phyloP scores from a whole-genome alignment of 495 filamentous ascomycete genomes.

The Tuber magnatum region DNA sequence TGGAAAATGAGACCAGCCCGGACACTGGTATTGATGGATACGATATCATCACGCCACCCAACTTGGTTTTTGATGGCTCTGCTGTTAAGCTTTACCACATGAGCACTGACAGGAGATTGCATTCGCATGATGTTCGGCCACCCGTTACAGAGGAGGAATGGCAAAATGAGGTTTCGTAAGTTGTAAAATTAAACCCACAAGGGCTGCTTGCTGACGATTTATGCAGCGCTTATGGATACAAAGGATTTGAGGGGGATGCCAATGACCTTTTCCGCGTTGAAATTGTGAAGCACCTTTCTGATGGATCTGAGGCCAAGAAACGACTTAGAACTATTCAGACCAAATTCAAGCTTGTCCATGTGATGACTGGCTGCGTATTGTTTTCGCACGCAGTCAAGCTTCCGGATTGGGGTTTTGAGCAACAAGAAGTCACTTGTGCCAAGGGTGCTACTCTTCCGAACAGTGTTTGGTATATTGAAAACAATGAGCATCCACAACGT shows the following conservation, averaged over 20 bases:
- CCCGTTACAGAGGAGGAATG: constrained; percentile 94
- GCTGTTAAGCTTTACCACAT: constrained; percentile 75
- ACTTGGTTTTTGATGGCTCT: constrained; percentile 69
- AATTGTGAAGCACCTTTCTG: constrained; percentile 84
- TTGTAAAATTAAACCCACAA: not conserved
- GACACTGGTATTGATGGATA: constrained; percentile 76
- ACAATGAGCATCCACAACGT: constrained; percentile 67
- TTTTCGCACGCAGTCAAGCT: constrained; percentile 99
- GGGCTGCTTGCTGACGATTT: not conserved
- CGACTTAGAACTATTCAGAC: constrained; percentile 89
- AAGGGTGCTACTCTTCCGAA: constrained; percentile 86
- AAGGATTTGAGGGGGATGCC: constrained; percentile 92
- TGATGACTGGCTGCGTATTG: constrained; percentile 93
- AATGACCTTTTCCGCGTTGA: constrained; percentile 94
- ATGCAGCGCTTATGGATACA: constrained; percentile 73
- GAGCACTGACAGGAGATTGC: constrained; percentile 75
- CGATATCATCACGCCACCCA: constrained; percentile 61
- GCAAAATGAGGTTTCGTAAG: constrained; percentile 84
- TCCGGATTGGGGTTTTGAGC: constrained; percentile 91
- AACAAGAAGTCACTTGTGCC: constrained; percentile 98
- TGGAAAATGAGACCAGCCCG: constrained; percentile 95
- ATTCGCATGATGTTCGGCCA: constrained; percentile 96
- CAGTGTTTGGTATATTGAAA: constrained; percentile 92
- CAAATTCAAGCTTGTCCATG: constrained; percentile 87
- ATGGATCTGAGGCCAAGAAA: constrained; percentile 69